Base-by-base conservation (phyloP, 495 filamentous ascomycete genomes). In the Penicillium argentinense region DNA sequence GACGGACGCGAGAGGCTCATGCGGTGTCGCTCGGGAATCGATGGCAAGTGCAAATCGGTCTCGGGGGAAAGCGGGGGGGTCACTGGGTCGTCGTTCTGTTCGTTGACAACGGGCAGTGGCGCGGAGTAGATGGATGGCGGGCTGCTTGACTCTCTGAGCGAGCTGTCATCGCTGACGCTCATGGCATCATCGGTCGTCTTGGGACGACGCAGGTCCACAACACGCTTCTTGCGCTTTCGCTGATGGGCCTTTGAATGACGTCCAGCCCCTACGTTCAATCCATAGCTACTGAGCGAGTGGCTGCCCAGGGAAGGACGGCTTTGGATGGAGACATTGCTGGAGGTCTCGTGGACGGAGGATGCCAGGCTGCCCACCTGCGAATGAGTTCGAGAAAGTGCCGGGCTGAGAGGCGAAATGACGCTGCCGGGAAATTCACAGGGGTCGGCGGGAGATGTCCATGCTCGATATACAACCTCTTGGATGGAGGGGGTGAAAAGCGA, bases 191-290 rank as follows among this genome's bases (percentile, higher is more conserved):
- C 69, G 13, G 69, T 68, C n/a, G 77, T 66, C 60, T 77, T 82
- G 28, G 78, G 76, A 47, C 79, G 81, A 5, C 91, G 85, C 32
- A 98, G 68, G 62, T 97, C 91, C 47, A 98, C 89, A 22, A 98
- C 88, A n/a, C 93, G 81, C 49, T 82, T 91, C 79, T 96, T 97
- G 64, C 89, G 87, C 62, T 86, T 91, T 23, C 88, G 79, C 21
- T 79, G 79, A n/a, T 79, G 67, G 19, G 77, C 68, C 62, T 87
- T 85, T 6, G 82, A 78, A 54, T 86, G 79, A 26, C 82, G 76
- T 24, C 79, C 79, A 11, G 81, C 73, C 1, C 83, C 85, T 27
- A 88, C 70, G 16, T 75, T 79, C 29, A 91, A 69, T 1, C 86
- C 85, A 26, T 83, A 59, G 69, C 66, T 59, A 56, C 65, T 61